These are phyloP conservation scores for Leccinum broughii DNA, from an alignment of 768 basidiomycete genomes.

Conservation along the genomic window DNA sequence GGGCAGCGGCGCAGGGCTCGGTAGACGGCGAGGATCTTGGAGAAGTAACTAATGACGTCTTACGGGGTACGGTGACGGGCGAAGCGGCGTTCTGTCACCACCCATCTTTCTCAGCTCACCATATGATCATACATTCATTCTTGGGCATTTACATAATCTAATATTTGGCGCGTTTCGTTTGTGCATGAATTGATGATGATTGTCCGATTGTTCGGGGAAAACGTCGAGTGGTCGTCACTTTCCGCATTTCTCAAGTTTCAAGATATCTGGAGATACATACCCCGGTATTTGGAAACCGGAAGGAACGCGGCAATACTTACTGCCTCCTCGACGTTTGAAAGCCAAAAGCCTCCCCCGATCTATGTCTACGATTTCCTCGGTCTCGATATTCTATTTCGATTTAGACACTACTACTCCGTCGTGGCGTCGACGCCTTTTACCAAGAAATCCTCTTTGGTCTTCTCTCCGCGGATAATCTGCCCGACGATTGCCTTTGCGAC, in stretches of 20 bases:
- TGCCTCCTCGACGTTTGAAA: background rate
- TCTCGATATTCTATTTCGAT: background rate
- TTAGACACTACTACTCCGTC: slow-evolving; percentile 1
- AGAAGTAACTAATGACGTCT: background rate
- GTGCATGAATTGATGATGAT: background rate
- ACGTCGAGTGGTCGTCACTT: background rate
- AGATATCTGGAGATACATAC: background rate
- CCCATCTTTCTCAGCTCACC: background rate
- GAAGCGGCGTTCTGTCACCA: background rate
- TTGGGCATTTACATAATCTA: background rate
- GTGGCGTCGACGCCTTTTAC: slow-evolving; percentile 3
- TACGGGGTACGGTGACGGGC: background rate
- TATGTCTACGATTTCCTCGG: background rate
- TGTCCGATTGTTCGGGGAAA: background rate
- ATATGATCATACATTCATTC: background rate
- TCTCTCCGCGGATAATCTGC: slow-evolving; percentile 70
- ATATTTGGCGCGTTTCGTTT: background rate
- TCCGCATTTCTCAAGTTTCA: background rate
- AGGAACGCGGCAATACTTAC: background rate
- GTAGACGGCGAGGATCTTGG: slow-evolving; percentile 3
- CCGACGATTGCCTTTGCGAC: slow-evolving; percentile 60
- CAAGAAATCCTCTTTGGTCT: slow-evolving; percentile 23
- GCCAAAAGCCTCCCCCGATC: background rate
- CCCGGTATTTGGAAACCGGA: background rate
- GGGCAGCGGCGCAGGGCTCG: slow-evolving; percentile 13